Conservation (phyloP, 371 early-diverging fungal genomes). For the Saksenaea oblongispora region DNA sequence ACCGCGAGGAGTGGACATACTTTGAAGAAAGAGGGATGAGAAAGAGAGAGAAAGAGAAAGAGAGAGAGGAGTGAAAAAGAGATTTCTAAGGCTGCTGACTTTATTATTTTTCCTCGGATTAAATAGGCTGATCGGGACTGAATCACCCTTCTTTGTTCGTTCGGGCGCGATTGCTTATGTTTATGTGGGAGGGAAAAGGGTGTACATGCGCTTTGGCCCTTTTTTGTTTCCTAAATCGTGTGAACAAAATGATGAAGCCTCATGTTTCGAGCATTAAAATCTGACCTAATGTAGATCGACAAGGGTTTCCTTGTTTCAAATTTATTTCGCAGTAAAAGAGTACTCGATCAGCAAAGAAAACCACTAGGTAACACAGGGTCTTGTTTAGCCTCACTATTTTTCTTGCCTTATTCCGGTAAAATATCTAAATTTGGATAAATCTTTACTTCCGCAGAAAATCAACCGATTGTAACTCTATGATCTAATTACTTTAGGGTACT, state of each 20-base stretch:
- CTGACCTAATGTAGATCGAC: neutral
- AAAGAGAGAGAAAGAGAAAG: conserved; percentile 4
- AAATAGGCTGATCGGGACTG: conserved; percentile 4
- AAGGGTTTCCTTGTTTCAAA: neutral
- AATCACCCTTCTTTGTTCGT: neutral
- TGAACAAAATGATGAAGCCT: neutral
- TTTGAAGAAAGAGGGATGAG: conserved; percentile 10
- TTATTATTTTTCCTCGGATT: neutral
- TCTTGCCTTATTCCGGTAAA: conserved; percentile 1
- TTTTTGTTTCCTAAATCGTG: neutral
- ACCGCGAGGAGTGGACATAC: conserved; percentile 8
- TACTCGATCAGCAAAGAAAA: neutral
- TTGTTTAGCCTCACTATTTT: neutral
- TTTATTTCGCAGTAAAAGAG: neutral
- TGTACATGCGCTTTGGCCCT: neutral
- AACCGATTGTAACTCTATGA: too few relatives aligned
- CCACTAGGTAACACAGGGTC: neutral
- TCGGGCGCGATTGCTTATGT: too few relatives aligned
- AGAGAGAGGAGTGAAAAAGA: neutral
- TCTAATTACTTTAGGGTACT: neutral
- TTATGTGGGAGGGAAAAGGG: neutral
- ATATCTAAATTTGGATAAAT: neutral
- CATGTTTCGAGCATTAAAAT: neutral
- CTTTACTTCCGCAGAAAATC: too few relatives aligned
- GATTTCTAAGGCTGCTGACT: neutral